Base-by-base conservation (phyloP, 345 rosid genomes). In the Crucihimalaya himalaica region DNA sequence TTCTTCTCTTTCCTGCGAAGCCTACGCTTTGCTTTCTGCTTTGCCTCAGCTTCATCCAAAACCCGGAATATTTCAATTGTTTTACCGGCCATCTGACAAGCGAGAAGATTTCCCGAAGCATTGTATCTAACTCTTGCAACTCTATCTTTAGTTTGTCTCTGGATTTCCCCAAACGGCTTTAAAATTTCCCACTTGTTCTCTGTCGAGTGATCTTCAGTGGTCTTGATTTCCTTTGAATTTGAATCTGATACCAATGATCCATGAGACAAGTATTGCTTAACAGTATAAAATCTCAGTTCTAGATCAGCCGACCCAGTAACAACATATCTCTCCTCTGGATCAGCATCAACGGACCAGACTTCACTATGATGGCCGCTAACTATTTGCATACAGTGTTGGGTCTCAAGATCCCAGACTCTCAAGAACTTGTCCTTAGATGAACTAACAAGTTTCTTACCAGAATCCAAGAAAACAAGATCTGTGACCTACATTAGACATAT, bases 361-460 rank as follows among this genome's bases (percentile, higher is more conserved):
- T 95, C 99, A 84, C 87, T 88, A 83, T 95, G 98, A 79, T 95
- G 98, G 19, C 99, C 99, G 40, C 98, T 85, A 56, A 95, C 68
- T 71, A 87, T 87, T 80, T 95, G 99, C 88, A 95, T 79, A 72
- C 98, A 92, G 51, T 95, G 92, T 76, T 92, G 94, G 28, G 97
- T 92, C 63, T 92, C 98, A 57, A 95, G 90, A 88, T 95, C 99
- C 99, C 99, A 95, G 45, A 92, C 99, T 79, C 99, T 88, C 79
- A 95, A 79, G 79, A 88, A 88, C 56, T 89, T 95, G 84, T 95
- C 99, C 73, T 95, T 95, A 2, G 98, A 95, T 20, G 97, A 86
- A 73, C 89, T 92, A 54, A 95, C 85, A 73, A 95, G 96, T 64
- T 91, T 95, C 74, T 90, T 92, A 56, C 86, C 89, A 69, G 86